Conservation (phyloP, 257 asterid species). For the Plantago elongata region DNA sequence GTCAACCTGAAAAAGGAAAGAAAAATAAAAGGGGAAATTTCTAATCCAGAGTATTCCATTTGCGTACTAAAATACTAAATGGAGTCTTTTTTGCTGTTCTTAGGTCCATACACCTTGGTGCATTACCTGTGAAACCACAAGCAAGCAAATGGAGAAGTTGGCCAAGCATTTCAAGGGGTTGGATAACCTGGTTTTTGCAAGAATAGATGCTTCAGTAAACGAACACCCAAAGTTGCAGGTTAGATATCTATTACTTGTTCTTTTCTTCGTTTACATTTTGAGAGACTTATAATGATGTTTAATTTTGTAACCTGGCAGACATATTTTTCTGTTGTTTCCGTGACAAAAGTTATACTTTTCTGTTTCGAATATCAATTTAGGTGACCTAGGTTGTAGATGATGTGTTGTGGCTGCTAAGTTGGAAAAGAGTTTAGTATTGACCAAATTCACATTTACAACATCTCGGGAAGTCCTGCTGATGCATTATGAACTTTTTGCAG, state of each 20-base stretch:
- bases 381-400: neutral
- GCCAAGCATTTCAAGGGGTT: slow-evolving; percentile 93
- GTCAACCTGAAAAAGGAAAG: neutral
- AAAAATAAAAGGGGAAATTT: neutral
- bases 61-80: neutral
- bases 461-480: neutral
- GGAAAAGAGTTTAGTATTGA: neutral
- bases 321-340: neutral
- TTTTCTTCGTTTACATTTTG: neutral
- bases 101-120: slow-evolving; percentile 96
- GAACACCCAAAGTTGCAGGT: slow-evolving; percentile 85
- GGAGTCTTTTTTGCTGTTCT: slow-evolving; percentile 9
- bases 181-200: slow-evolving; percentile 67
- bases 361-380: neutral
- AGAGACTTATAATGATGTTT: neutral
- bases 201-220: slow-evolving; percentile 80
- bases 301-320: neutral
- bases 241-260: neutral
- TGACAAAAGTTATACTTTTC: neutral
- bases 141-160: slow-evolving; percentile 90
- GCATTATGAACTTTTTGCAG: slow-evolving; percentile 30
- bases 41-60: neutral
- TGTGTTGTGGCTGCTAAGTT: neutral
- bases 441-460: neutral
- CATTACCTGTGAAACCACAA: slow-evolving; percentile 74